phyloP scores from a whole-genome alignment of 1,284 basidiomycete species.

The Boletus nobilissimus region DNA sequence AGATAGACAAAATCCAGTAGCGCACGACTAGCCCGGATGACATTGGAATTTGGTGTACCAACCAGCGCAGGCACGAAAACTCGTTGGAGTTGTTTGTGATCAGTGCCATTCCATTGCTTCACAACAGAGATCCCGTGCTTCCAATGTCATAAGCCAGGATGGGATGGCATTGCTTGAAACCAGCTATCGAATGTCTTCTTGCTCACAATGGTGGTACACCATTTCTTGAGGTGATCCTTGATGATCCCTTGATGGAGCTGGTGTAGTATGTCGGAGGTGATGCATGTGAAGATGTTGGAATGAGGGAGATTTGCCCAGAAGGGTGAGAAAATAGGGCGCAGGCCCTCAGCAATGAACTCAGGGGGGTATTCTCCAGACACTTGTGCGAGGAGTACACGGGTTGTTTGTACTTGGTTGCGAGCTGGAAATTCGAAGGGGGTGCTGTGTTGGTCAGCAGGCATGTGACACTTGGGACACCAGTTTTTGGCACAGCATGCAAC shows the following conservation, averaged over 20 bases:
- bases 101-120: neutral
- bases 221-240: constrained; percentile 3
- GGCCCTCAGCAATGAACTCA: neutral
- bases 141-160: neutral
- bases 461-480: constrained; percentile 30
- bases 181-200: neutral
- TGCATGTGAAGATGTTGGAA: neutral
- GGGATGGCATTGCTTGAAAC: neutral
- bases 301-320: neutral
- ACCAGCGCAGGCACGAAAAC: neutral
- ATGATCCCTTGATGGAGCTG: neutral
- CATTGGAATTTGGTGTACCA: neutral
- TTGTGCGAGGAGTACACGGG: neutral
- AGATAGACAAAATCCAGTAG: neutral
- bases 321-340: neutral
- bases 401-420: neutral
- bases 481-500: constrained; percentile 37
- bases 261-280: neutral
- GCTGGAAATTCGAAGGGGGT: neutral
- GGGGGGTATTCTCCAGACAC: neutral
- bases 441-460: neutral
- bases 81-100: neutral
- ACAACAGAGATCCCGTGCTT: neutral
- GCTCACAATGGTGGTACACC: neutral
- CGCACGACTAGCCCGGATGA: neutral